Base-by-base conservation (phyloP, 306 rosid species). In the Hippophae rhamnoides region DNA sequence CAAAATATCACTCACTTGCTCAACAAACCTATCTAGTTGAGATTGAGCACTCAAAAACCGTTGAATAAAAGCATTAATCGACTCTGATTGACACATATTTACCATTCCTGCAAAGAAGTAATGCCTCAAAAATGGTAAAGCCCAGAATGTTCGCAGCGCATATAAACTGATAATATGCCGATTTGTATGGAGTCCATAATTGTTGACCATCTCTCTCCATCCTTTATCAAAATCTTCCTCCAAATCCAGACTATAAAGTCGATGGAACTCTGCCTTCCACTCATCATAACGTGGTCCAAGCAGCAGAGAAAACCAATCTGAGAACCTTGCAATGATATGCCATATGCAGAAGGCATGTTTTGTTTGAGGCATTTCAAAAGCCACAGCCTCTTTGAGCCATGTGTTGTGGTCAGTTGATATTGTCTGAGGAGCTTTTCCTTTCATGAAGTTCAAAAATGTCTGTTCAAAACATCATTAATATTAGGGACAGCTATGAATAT, bases 311-410 rank as follows among this genome's bases (percentile, higher is more conserved):
- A 85, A 83, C 95, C 97, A 85, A 64, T 85, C 94, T 53, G 90
- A 85, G 77, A 89, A 89, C 72, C 83, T 89, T 3, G 88, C 78
- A 59, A 83, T 66, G 47, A 89, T 81, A 66, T 85, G 86, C 95
- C 90, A 89, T 67, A 85, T 74, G 78, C 95, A 85, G 74, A 89
- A 89, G 68, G 86, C 90, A 25, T 85, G 90, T 56, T 78, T 81
- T 23, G 85, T 79, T 64, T 78, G 85, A 43, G 89, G 86, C 85
- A 83, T 67, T 78, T 75, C 90, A 45, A 66, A 75, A 60, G 84
- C 79, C 65, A 89, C 76, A 62, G 95, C 89, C 65, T 83, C 97
- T 77, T 89, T 89, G 70, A 85, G 90, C 97, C 97, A 89, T 63
- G 74, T 77, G 76, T 83, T 89, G 60, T 89, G 95, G 74, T 89